phyloP scores from a whole-genome alignment of 2,329 filamentous ascomycete species.

The Dothideomycetes sp. region DNA sequence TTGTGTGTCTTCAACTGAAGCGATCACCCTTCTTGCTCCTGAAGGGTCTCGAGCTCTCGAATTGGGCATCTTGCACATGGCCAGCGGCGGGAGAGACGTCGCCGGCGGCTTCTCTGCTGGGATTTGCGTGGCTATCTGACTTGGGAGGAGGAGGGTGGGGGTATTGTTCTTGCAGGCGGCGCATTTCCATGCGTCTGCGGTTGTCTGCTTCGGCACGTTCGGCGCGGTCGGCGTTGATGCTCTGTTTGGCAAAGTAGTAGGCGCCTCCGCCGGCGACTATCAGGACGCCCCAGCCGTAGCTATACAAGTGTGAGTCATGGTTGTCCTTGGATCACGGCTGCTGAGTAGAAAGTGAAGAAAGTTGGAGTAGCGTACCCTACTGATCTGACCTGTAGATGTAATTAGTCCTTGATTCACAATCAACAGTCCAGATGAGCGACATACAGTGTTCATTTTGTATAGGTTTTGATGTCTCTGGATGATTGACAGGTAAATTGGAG shows the following conservation, averaged over 20 bases:
- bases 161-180: conserved; percentile 12
- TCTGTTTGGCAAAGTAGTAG: conserved; percentile 91
- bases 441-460: conserved; percentile 22
- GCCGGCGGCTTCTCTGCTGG: conserved; percentile 61
- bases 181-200: conserved; percentile 38
- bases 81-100: conserved; percentile 79
- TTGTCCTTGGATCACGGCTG: not conserved
- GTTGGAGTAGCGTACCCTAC: conserved; percentile 14
- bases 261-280: conserved; percentile 81
- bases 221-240: conserved; percentile 83
- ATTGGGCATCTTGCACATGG: conserved; percentile 84
- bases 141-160: conserved; percentile 8
- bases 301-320: too few relatives aligned
- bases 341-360: not conserved
- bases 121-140: conserved; percentile 39
- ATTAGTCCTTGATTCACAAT: not conserved
- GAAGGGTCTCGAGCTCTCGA: conserved; percentile 71
- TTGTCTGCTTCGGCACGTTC: conserved; percentile 61
- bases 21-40: conserved; percentile 75
- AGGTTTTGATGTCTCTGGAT: conserved; percentile 1
- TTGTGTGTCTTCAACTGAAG: conserved; percentile 42
- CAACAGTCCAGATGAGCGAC: conserved; percentile 6
- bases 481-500: not conserved
- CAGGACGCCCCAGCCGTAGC: conserved; percentile 85
- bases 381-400: conserved; percentile 13